Evolutionary conservation across 805 yeast genomes (phyloP).

Genomic region (Candida krabiensis): DNA sequence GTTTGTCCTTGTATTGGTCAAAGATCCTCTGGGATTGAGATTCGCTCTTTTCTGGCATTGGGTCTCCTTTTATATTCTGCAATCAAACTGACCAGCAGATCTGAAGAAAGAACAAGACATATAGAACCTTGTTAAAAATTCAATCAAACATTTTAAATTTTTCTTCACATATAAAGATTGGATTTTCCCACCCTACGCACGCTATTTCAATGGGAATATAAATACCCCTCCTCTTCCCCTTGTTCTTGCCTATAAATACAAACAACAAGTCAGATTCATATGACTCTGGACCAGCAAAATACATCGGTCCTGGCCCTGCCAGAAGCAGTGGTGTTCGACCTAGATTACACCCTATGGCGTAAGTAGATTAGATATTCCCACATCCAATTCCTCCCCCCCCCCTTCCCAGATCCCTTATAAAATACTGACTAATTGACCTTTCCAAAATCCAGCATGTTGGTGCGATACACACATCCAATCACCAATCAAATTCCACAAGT

Average conservation of each 20-base stretch:
- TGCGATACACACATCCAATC: slow-evolving; percentile 70
- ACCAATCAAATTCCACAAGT: slow-evolving; percentile 42
- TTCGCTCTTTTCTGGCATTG: not conserved
- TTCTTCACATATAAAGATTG: no score
- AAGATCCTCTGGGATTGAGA: slow-evolving; percentile 1
- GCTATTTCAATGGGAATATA: no score
- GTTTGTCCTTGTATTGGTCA: slow-evolving; percentile 8
- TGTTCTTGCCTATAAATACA: no score
- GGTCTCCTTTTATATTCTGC: slow-evolving; percentile 3
- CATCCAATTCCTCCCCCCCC: not conserved
- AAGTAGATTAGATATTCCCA: slow-evolving; percentile 21
- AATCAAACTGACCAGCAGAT: no score
- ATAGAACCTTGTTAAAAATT: no score
- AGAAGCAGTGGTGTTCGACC: slow-evolving; percentile 65
- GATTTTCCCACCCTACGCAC: no score
- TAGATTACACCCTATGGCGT: slow-evolving; percentile 82
- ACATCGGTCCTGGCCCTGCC: no score
- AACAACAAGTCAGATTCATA: no score
- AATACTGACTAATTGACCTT: not conserved
- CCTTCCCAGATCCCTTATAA: slow-evolving; percentile 4
- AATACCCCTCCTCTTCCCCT: no score
- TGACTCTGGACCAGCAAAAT: no score
- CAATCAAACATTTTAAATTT: no score
- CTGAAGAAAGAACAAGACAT: no score
- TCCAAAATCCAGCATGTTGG: slow-evolving; percentile 49